Conservation (phyloP, 495 filamentous ascomycete species). For the Penicillium roqueforti region DNA sequence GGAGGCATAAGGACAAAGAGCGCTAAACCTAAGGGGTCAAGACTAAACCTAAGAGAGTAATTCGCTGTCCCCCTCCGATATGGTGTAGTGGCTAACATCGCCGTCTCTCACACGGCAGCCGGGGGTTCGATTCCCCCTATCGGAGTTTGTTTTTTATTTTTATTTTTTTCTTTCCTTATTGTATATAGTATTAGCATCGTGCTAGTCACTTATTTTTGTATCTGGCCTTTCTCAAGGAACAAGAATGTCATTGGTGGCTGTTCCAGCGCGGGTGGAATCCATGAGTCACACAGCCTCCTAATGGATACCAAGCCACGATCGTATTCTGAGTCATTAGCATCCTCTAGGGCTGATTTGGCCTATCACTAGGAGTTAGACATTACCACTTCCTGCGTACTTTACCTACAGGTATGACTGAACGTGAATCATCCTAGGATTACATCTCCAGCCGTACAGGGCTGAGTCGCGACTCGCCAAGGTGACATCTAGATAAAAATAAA, state of each 20-base stretch:
- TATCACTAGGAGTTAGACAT: background rate
- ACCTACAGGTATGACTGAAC: background rate
- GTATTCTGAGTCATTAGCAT: background rate
- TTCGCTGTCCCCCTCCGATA: slow-evolving; percentile 20
- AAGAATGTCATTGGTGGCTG: no score
- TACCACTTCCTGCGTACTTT: background rate
- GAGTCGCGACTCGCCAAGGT: background rate
- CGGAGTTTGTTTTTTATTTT: slow-evolving; percentile 12
- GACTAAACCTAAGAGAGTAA: no score
- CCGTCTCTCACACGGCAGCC: slow-evolving; percentile 37
- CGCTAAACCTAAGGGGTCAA: no score
- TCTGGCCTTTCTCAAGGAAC: no score
- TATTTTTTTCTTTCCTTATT: background rate
- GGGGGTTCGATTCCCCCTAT: slow-evolving; percentile 26
- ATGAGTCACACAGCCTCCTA: background rate
- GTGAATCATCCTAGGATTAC: background rate
- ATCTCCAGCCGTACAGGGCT: background rate
- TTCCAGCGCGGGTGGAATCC: background rate
- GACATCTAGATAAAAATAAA: background rate
- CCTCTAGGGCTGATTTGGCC: background rate
- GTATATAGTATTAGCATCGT: no score
- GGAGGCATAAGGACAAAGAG: background rate
- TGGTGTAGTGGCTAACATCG: slow-evolving; percentile 39
- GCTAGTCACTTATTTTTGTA: no score
- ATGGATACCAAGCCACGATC: background rate